Evolutionary conservation across 768 basidiomycete species (phyloP).

Genomic region (Dioszegia crocea): DNA sequence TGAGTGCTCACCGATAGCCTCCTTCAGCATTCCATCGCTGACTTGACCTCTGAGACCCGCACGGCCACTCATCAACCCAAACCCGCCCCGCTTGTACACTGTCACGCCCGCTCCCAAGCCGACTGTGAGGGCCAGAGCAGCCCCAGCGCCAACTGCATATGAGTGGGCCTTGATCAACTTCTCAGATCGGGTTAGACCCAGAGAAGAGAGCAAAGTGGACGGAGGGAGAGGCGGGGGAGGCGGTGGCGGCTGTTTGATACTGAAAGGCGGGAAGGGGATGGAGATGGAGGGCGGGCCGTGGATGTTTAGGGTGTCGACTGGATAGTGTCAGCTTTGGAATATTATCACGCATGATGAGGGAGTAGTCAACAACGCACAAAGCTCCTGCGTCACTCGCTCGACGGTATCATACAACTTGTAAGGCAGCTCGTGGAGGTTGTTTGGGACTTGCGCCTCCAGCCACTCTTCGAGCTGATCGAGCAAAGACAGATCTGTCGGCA

Average conservation of each 20-base stretch:
- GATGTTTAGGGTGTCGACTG: slow-evolving; percentile 46
- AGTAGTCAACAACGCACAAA: slow-evolving; percentile 30
- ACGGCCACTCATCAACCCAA: slow-evolving; percentile 10
- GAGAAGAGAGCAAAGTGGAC: background rate
- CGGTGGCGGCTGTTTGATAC: slow-evolving; percentile 28
- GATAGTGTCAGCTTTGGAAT: background rate
- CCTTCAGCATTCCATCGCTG: slow-evolving; percentile 39
- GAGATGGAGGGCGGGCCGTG: slow-evolving; percentile 43
- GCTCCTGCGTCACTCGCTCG: slow-evolving; percentile 42
- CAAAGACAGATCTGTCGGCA: slow-evolving; percentile 34
- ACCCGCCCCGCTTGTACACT: slow-evolving; percentile 11
- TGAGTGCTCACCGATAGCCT: slow-evolving; percentile 35
- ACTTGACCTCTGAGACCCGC: slow-evolving; percentile 14
- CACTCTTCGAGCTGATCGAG: slow-evolving; percentile 45
- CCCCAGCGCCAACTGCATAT: slow-evolving; percentile 23
- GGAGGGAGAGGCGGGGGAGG: slow-evolving; percentile 37
- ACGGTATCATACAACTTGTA: slow-evolving; percentile 40
- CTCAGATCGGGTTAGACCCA: slow-evolving; percentile 15
- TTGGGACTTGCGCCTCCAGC: slow-evolving; percentile 41
- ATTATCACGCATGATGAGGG: background rate
- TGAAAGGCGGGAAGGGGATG: slow-evolving; percentile 45
- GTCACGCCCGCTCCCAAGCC: slow-evolving; percentile 28
- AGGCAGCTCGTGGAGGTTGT: slow-evolving; percentile 45
- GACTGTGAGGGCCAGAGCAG: slow-evolving; percentile 23
- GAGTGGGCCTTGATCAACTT: slow-evolving; percentile 31